Conservation (phyloP, 306 rosid species). For the Lathyrus oleraceus region DNA sequence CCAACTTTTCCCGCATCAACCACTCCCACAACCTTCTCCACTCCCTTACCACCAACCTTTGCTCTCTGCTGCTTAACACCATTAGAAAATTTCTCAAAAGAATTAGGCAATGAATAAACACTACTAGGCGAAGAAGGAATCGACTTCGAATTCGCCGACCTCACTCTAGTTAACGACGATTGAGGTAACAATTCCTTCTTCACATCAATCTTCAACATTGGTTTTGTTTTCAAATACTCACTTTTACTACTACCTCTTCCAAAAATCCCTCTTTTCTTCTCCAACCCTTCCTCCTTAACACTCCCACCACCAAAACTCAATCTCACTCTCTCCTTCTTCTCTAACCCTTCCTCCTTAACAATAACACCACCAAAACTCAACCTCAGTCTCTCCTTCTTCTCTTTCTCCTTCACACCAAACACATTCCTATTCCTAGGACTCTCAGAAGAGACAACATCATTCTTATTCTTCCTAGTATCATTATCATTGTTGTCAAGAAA, state of each 20-base stretch:
- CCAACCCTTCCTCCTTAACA: constrained; percentile 57
- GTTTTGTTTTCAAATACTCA: constrained; percentile 45
- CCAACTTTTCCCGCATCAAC: constrained; percentile 42
- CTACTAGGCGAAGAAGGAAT: constrained; percentile 87
- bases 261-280: constrained; percentile 45
- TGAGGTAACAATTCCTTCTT: constrained; percentile 68
- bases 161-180: constrained; percentile 51
- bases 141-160: constrained; percentile 61
- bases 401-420: constrained; percentile 46
- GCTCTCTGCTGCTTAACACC: constrained; percentile 81
- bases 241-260: constrained; percentile 31
- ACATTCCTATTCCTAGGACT: constrained; percentile 41
- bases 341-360: background rate
- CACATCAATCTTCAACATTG: constrained; percentile 51
- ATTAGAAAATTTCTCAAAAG: constrained; percentile 86
- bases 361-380: background rate
- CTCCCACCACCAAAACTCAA: constrained; percentile 44
- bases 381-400: background rate
- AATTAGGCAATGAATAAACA: constrained; percentile 76
- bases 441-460: constrained; percentile 35
- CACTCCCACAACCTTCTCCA: constrained; percentile 33
- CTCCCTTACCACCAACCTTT: constrained; percentile 48
- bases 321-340: constrained; percentile 43
- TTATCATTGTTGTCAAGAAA: constrained; percentile 45
- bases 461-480: background rate